Percentiles rank a stretch among this genome's conserved stretches.
Evolutionary conservation across 2,329 filamentous ascomycete genomes (phyloP).

Genomic region (Fusarium sp.): DNA sequence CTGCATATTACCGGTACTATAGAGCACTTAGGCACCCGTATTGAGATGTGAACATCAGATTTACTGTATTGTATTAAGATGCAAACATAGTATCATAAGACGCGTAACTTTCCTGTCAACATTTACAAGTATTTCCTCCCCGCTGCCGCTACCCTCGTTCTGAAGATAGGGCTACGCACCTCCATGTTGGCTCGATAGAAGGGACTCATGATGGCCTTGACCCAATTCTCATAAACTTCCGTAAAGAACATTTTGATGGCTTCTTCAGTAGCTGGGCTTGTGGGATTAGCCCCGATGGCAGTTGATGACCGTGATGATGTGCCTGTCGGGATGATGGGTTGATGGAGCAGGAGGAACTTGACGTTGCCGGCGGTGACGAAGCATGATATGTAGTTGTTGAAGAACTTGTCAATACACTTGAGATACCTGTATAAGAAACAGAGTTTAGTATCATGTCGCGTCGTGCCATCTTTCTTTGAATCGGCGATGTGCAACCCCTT

Average conservation of each 20-base stretch:
- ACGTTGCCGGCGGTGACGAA: constrained; percentile 94
- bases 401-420: constrained; percentile 96
- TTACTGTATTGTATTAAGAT: constrained; percentile 11
- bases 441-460: constrained; percentile 5
- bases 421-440: constrained; percentile 76
- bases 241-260: constrained; percentile 94
- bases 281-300: constrained; percentile 86
- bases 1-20: neutral
- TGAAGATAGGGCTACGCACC: constrained; percentile 88
- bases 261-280: constrained; percentile 90
- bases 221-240: constrained; percentile 96
- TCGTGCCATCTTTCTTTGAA: neutral
- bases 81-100: constrained; percentile 42
- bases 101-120: constrained; percentile 7
- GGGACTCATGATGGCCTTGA: constrained; percentile 97
- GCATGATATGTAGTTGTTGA: constrained; percentile 93
- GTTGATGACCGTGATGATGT: constrained; percentile 69
- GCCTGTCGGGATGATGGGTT: constrained; percentile 67
- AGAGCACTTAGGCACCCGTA: neutral
- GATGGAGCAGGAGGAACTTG: constrained; percentile 94
- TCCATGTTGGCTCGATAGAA: constrained; percentile 91
- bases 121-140: constrained; percentile 89
- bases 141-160: constrained; percentile 82
- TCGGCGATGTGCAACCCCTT: constrained; percentile 1
- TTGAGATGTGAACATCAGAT: neutral